phyloP scores from a whole-genome alignment of 2,329 filamentous ascomycete species.

The Hortaea sp. region DNA sequence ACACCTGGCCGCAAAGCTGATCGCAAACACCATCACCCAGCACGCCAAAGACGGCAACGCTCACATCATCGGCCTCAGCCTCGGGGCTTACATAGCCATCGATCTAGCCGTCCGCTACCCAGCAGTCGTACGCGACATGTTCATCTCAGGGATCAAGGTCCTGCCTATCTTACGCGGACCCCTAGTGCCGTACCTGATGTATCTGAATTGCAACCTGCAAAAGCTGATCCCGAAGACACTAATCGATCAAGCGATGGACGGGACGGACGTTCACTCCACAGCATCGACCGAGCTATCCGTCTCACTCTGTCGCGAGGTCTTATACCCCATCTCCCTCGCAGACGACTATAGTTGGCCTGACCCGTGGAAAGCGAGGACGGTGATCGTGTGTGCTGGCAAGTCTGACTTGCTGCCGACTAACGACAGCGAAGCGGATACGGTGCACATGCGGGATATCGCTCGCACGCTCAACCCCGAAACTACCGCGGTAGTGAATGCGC shows the following conservation, averaged over 20 bases:
- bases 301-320: conserved; percentile 9
- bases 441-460: conserved; percentile 11
- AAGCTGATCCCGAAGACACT: conserved; percentile 7
- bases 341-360: conserved; percentile 6
- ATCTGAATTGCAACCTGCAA: conserved; percentile 10
- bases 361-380: conserved; percentile 12
- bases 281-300: conserved; percentile 4
- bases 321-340: conserved; percentile 5
- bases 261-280: conserved; percentile 8
- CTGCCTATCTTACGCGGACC: conserved; percentile 3
- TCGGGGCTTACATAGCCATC: conserved; percentile 17
- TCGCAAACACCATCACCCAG: conserved; percentile 13
- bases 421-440: conserved; percentile 13
- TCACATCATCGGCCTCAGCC: conserved; percentile 17
- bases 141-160: conserved; percentile 13
- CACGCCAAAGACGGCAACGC: conserved; percentile 11
- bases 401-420: conserved; percentile 14
- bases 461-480: conserved; percentile 9
- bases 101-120: conserved; percentile 13
- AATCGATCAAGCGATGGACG: conserved; percentile 15
- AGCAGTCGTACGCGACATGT: conserved; percentile 10
- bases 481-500: conserved; percentile 10
- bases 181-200: conserved; percentile 9
- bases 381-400: conserved; percentile 19
- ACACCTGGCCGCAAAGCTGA: conserved; percentile 8